These are phyloP conservation scores for Ploettnerulaceae sp. DNA, from an alignment of 2,329 filamentous ascomycete genomes.

Conservation along the genomic window DNA sequence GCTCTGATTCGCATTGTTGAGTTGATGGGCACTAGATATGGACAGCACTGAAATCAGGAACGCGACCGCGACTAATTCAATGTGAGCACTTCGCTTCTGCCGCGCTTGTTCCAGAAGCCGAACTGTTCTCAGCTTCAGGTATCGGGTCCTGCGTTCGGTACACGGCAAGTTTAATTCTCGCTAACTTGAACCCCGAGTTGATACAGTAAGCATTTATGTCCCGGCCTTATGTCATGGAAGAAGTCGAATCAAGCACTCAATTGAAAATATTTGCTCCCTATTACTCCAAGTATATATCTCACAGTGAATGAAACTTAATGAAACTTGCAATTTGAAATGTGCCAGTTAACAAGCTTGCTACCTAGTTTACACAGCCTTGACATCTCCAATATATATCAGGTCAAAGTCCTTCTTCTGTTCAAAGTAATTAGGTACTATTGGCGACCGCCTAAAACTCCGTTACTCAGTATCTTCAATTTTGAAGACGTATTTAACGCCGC, in stretches of 20 bases:
- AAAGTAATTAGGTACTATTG: too few species aligned
- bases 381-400: background rate
- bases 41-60: slow-evolving; percentile 2
- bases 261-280: too few species aligned
- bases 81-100: slow-evolving; percentile 8
- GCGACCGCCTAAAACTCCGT: too few species aligned
- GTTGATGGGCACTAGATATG: slow-evolving; percentile 10
- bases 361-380: background rate
- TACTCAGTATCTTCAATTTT: slow-evolving; percentile 31
- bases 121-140: background rate
- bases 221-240: too few species aligned
- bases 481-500: slow-evolving; percentile 61
- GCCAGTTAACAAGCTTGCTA: too few species aligned
- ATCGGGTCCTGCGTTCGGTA: background rate
- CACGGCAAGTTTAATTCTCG: background rate
- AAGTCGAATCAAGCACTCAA: background rate
- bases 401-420: background rate
- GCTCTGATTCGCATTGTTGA: slow-evolving; percentile 30
- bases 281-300: background rate
- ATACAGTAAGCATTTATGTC: too few species aligned
- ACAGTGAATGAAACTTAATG: background rate
- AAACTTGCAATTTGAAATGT: too few species aligned
- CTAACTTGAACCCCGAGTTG: background rate
- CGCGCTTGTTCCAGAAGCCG: slow-evolving; percentile 17
- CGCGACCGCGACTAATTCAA: slow-evolving; percentile 20